A percentile compares a stretch with the other conserved stretches of the same genome.
Conservation (phyloP, 805 yeast species). For the Hanseniaspora osmophila region DNA sequence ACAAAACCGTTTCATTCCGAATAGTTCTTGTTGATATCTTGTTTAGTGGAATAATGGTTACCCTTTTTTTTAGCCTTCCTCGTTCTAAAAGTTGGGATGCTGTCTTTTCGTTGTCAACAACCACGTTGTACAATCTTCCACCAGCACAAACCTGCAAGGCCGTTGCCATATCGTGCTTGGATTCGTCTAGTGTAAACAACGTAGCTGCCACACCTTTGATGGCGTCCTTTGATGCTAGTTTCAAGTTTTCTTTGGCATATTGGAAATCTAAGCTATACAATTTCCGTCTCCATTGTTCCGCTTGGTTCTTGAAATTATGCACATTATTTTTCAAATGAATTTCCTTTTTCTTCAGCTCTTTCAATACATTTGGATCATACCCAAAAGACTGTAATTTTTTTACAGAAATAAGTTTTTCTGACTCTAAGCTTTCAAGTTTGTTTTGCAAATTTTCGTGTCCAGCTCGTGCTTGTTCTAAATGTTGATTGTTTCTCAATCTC, state of each 20-base stretch:
- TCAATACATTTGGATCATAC: conserved; percentile 34
- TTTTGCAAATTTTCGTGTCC: conserved; percentile 30
- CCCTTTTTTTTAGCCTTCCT: conserved; percentile 68
- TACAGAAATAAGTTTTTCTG: conserved; percentile 26
- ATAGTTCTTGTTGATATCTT: conserved; percentile 56
- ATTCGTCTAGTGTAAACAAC: conserved; percentile 48
- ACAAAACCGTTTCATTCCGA: conserved; percentile 34
- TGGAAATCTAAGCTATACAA: conserved; percentile 65
- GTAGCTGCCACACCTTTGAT: conserved; percentile 89
- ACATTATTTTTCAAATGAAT: conserved; percentile 29
- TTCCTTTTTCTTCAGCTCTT: conserved; percentile 34
- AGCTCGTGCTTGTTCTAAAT: conserved; percentile 36
- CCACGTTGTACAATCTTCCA: conserved; percentile 73
- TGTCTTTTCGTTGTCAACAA: conserved; percentile 74
- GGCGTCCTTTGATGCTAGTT: conserved; percentile 37
- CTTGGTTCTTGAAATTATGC: conserved; percentile 30
- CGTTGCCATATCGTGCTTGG: conserved; percentile 45
- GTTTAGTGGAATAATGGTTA: conserved; percentile 84
- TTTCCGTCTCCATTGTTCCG: conserved; percentile 43
- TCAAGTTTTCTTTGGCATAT: conserved; percentile 48
- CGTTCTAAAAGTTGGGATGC: conserved; percentile 72
- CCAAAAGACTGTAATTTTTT: conserved; percentile 38
- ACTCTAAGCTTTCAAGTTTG: conserved; percentile 31
- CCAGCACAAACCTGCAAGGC: conserved; percentile 95
- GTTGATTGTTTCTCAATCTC: conserved; percentile 30